These are phyloP conservation scores for Ustilago nuda DNA, from an alignment of 1,284 basidiomycete species.

Conservation along the genomic window DNA sequence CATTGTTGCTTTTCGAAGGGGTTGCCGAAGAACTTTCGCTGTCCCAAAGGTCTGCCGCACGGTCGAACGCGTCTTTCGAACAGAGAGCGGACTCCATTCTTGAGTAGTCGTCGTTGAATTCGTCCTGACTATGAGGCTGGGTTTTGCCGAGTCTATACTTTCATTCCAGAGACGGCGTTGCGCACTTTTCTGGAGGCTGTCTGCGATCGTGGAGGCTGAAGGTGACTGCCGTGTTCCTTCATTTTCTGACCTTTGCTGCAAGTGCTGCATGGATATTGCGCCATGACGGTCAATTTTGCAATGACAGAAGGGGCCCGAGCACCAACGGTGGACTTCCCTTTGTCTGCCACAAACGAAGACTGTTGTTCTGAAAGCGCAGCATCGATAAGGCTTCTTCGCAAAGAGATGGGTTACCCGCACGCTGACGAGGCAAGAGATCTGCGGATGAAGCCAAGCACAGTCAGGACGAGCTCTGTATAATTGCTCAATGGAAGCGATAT, in stretches of 20 bases:
- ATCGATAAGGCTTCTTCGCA: too few relatives aligned
- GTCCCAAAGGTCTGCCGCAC: neutral
- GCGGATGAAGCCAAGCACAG: too few relatives aligned
- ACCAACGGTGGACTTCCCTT: neutral
- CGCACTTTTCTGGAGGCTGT: too few relatives aligned
- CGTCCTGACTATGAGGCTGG: neutral
- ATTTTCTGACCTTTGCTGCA: neutral
- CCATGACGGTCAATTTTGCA: neutral
- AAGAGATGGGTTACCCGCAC: too few relatives aligned
- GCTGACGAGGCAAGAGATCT: too few relatives aligned
- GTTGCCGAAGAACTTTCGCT: neutral
- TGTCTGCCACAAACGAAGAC: too few relatives aligned
- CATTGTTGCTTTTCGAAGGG: neutral
- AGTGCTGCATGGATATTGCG: neutral
- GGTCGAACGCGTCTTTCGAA: neutral
- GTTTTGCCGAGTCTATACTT: neutral
- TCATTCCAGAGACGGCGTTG: neutral
- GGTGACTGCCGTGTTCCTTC: neutral
- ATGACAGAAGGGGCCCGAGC: constrained; percentile 4
- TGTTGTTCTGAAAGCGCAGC: too few relatives aligned
- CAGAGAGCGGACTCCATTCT: neutral
- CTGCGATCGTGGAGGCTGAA: too few relatives aligned
- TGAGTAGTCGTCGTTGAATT: neutral
- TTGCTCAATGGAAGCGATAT: neutral
- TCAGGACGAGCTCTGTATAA: too few relatives aligned